A percentile compares a stretch with the other conserved stretches of the same genome.
Conservation (phyloP, 345 rosid genomes). For the Gossypium raimondii region DNA sequence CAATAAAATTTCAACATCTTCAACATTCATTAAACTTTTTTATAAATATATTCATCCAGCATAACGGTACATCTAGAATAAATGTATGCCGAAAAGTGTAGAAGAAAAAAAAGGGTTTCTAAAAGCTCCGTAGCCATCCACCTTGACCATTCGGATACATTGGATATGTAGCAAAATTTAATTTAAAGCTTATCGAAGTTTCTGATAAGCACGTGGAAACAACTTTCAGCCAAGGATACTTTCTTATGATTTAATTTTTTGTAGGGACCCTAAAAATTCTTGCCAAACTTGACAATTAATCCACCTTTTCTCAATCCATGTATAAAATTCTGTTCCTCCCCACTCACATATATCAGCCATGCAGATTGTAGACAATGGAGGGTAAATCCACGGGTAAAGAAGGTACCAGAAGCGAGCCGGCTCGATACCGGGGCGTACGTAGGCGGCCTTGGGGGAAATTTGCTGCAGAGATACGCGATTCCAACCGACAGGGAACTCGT, state of each 20-base stretch:
- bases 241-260: slow-evolving; percentile 17
- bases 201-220: slow-evolving; percentile 23
- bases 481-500: slow-evolving; percentile 63
- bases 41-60: too few species aligned
- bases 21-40: too few species aligned
- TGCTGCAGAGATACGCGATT: slow-evolving; percentile 90
- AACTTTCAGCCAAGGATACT: slow-evolving; percentile 4
- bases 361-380: slow-evolving; percentile 32
- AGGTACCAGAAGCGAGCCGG: slow-evolving; percentile 30
- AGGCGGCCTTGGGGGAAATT: slow-evolving; percentile 91
- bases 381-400: slow-evolving; percentile 12
- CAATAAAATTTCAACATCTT: too few species aligned
- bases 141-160: slow-evolving; percentile 47
- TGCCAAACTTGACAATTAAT: slow-evolving; percentile 3
- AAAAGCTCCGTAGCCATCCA: slow-evolving; percentile 36
- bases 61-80: not conserved
- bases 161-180: slow-evolving; percentile 20
- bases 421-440: slow-evolving; percentile 69
- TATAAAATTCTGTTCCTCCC: slow-evolving; percentile 16
- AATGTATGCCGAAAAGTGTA: not conserved
- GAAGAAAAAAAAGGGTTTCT: not conserved
- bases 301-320: slow-evolving; percentile 1
- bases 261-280: slow-evolving; percentile 13
- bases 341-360: slow-evolving; percentile 21
- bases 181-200: slow-evolving; percentile 12